These are phyloP conservation scores for Ophiocordyceps camponoti-leonardi DNA, from an alignment of 2,329 filamentous ascomycete genomes.

Conservation along the genomic window DNA sequence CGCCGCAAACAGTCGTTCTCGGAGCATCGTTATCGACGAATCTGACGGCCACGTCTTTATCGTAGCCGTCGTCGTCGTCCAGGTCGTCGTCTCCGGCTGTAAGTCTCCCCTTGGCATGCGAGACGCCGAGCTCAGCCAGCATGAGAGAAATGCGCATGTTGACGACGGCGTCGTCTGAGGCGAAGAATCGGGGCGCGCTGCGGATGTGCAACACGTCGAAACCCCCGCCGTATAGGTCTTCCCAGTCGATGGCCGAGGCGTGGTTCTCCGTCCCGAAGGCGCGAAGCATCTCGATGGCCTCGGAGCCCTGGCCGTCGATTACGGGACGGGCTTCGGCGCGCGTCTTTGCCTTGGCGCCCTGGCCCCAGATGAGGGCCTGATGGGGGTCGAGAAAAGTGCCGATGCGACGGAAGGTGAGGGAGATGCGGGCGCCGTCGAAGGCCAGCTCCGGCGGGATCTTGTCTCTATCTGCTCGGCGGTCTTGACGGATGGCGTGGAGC, in stretches of 20 bases:
- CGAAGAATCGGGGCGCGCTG: slow-evolving; percentile 30
- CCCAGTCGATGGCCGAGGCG: slow-evolving; percentile 55
- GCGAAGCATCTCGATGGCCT: slow-evolving; percentile 51
- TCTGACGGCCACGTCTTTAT: slow-evolving; percentile 18
- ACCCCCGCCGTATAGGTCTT: slow-evolving; percentile 55
- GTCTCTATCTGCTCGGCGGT: slow-evolving; percentile 55
- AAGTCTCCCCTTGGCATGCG: slow-evolving; percentile 27
- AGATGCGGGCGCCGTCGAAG: slow-evolving; percentile 64
- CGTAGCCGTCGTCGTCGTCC: neutral
- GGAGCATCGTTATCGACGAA: slow-evolving; percentile 36
- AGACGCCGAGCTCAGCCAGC: slow-evolving; percentile 28
- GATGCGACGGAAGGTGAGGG: slow-evolving; percentile 78
- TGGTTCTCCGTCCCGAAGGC: slow-evolving; percentile 83
- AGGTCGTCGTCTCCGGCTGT: neutral
- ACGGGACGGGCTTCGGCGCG: slow-evolving; percentile 42
- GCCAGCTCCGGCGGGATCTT: slow-evolving; percentile 56
- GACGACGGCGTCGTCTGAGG: slow-evolving; percentile 25
- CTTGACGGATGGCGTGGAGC: slow-evolving; percentile 82
- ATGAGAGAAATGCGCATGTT: slow-evolving; percentile 33
- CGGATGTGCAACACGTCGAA: slow-evolving; percentile 68
- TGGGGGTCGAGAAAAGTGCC: slow-evolving; percentile 61
- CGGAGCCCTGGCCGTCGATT: slow-evolving; percentile 48
- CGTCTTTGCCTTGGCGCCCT: slow-evolving; percentile 61
- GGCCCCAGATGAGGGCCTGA: slow-evolving; percentile 68
- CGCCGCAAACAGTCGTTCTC: slow-evolving; percentile 29